phyloP scores from a whole-genome alignment of 768 basidiomycete species.

The Suillus fuscotomentosus region DNA sequence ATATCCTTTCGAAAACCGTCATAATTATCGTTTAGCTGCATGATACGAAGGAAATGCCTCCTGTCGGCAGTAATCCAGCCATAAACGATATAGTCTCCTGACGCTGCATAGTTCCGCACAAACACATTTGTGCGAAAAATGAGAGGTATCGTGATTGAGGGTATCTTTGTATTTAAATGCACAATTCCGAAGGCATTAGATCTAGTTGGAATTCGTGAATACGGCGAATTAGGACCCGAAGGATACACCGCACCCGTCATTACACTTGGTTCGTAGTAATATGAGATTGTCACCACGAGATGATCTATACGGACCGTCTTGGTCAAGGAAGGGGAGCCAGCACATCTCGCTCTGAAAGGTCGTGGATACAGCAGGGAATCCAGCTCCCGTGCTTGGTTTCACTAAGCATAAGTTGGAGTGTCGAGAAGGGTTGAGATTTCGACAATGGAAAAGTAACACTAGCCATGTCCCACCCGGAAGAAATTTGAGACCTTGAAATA shows the following conservation, averaged over 20 bases:
- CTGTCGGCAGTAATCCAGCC: conserved; percentile 27
- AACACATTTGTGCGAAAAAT: conserved; percentile 21
- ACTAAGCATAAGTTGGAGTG: conserved; percentile 30
- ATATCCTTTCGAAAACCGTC: conserved; percentile 18
- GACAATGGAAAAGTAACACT: conserved; percentile 30
- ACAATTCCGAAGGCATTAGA: conserved; percentile 23
- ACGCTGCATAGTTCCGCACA: conserved; percentile 23
- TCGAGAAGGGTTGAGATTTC: conserved; percentile 25
- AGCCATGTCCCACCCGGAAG: conserved; percentile 29
- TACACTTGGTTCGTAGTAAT: conserved; percentile 24
- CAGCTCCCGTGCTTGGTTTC: conserved; percentile 15
- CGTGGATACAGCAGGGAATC: conserved; percentile 15
- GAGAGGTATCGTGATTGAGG: conserved; percentile 25
- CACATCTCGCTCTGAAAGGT: conserved; percentile 28
- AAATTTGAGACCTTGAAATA: conserved; percentile 31
- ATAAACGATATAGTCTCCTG: conserved; percentile 16
- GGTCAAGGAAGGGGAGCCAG: conserved; percentile 19
- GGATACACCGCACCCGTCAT: conserved; percentile 21
- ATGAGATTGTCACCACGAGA: conserved; percentile 29
- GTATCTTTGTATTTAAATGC: conserved; percentile 23
- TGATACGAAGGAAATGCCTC: conserved; percentile 27
- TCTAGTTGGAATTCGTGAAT: not conserved
- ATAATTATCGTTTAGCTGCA: conserved; percentile 28
- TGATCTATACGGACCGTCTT: conserved; percentile 29
- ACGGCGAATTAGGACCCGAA: not conserved